phyloP scores from a whole-genome alignment of 768 basidiomycete genomes.

The Psilocybe tampanensis region DNA sequence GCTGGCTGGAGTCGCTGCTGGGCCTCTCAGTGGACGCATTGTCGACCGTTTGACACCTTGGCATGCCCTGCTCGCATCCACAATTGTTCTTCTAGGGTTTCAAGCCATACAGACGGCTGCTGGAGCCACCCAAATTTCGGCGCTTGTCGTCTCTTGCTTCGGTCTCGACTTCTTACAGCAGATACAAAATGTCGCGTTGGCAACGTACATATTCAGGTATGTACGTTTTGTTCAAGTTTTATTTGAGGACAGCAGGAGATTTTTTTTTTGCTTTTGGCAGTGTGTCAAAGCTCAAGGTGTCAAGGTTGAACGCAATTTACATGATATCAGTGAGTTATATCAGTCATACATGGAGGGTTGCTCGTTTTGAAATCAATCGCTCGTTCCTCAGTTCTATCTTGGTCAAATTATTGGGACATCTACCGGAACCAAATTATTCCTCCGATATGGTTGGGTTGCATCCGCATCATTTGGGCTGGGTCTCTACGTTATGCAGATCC shows the following conservation, averaged over 20 bases:
- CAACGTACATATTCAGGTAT: slow-evolving; percentile 46
- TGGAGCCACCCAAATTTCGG: slow-evolving; percentile 59
- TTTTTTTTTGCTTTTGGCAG: slow-evolving; percentile 12
- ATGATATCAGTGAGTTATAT: slow-evolving; percentile 52
- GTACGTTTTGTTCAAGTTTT: not conserved
- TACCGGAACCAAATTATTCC: not conserved
- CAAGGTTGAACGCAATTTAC: slow-evolving; percentile 68
- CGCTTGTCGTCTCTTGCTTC: slow-evolving; percentile 60
- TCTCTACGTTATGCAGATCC: not conserved
- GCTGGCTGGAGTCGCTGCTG: slow-evolving; percentile 55
- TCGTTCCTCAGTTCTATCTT: not conserved
- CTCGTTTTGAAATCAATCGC: not conserved
- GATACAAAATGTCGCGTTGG: slow-evolving; percentile 58
- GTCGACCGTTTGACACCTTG: slow-evolving; percentile 68
- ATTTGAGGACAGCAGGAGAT: too few species aligned
- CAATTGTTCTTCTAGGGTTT: slow-evolving; percentile 42
- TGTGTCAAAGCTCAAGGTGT: slow-evolving; percentile 40
- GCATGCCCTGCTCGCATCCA: slow-evolving; percentile 59
- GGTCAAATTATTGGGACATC: not conserved
- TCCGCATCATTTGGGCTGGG: not conserved
- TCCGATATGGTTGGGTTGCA: not conserved
- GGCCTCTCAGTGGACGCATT: slow-evolving; percentile 60
- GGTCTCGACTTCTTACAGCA: slow-evolving; percentile 66
- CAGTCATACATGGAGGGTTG: not conserved
- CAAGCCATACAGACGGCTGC: slow-evolving; percentile 60